phyloP scores from a whole-genome alignment of 1,284 basidiomycete species.

The Spongispora temasekensis region DNA sequence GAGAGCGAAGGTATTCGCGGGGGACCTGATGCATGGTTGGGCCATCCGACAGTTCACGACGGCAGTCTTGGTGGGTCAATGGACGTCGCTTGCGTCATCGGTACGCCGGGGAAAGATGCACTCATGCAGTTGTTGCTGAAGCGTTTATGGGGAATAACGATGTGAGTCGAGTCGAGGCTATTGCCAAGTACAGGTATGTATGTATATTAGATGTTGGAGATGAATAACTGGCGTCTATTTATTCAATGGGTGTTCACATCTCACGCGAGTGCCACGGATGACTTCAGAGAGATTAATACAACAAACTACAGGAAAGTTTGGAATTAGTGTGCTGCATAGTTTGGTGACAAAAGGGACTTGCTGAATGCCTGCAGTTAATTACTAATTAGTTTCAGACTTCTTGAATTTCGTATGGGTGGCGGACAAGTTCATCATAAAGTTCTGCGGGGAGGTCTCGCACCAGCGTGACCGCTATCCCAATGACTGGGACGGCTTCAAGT shows the following conservation, averaged over 20 bases:
- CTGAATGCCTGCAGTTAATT: conserved; percentile 14
- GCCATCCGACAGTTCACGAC: conserved; percentile 17
- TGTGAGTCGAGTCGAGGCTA: no score
- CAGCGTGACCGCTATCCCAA: conserved; percentile 90
- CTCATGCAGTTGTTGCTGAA: conserved; percentile 51
- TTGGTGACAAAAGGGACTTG: conserved; percentile 13
- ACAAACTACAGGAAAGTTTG: conserved; percentile 2
- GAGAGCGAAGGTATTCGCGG: conserved; percentile 35
- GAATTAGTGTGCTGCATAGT: conserved; percentile 28
- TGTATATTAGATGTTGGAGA: no score
- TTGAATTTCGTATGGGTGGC: conserved; percentile 79
- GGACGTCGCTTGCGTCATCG: conserved; percentile 54
- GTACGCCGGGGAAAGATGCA: conserved; percentile 56
- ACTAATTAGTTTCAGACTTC: conserved; percentile 20
- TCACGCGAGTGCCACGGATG: no score
- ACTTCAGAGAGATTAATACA: conserved; percentile 18
- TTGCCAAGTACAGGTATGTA: no score
- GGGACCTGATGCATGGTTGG: conserved; percentile 27
- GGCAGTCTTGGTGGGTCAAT: conserved; percentile 22
- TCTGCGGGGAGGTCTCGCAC: conserved; percentile 88
- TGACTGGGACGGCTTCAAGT: conserved; percentile 83
- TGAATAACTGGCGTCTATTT: no score
- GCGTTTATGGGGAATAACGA: conserved; percentile 55
- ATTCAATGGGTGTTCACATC: no score
- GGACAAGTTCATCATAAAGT: conserved; percentile 88